Percentiles rank a stretch among this genome's conserved stretches.
Conservation (phyloP, 495 filamentous ascomycete species). For the Aspergillus indologenus region DNA sequence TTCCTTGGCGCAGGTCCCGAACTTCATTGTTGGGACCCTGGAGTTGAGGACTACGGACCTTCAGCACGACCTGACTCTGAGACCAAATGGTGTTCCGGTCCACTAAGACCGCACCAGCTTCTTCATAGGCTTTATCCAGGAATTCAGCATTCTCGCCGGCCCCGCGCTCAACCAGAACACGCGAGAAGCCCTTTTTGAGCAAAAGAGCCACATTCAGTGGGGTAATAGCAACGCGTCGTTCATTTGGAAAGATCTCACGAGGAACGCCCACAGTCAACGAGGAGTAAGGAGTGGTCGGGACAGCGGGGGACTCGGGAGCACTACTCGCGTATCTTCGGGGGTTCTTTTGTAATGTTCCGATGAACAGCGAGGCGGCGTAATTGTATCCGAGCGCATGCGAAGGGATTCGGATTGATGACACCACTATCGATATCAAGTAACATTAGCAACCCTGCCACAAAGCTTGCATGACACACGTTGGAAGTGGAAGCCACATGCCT, state of each 20-base stretch:
- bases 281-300: conserved; percentile 62
- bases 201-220: conserved; percentile 74
- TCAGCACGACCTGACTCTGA: conserved; percentile 70
- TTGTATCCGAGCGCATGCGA: conserved; percentile 11
- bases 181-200: conserved; percentile 73
- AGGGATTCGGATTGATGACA: conserved; percentile 15
- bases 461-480: not conserved
- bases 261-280: conserved; percentile 68
- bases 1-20: conserved; percentile 55
- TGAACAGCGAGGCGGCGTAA: conserved; percentile 4
- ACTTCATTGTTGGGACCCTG: conserved; percentile 55
- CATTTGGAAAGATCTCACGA: conserved; percentile 64
- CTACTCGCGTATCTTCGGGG: conserved; percentile 28
- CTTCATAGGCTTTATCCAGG: conserved; percentile 64
- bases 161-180: conserved; percentile 69
- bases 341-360: conserved; percentile 19
- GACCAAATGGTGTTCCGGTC: conserved; percentile 61
- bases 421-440: conserved; percentile 11
- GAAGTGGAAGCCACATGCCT: not conserved
- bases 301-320: conserved; percentile 41
- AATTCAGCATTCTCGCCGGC: conserved; percentile 74
- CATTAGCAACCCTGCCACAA: conserved; percentile 11
- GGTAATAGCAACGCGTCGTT: conserved; percentile 75
- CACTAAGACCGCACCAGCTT: conserved; percentile 68
- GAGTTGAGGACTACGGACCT: conserved; percentile 66